Percentiles rank a stretch among this genome's conserved stretches.
These are phyloP conservation scores for Sporisorium iseilematis-ciliati DNA, from an alignment of 1,284 basidiomycete species.

Conservation along the genomic window DNA sequence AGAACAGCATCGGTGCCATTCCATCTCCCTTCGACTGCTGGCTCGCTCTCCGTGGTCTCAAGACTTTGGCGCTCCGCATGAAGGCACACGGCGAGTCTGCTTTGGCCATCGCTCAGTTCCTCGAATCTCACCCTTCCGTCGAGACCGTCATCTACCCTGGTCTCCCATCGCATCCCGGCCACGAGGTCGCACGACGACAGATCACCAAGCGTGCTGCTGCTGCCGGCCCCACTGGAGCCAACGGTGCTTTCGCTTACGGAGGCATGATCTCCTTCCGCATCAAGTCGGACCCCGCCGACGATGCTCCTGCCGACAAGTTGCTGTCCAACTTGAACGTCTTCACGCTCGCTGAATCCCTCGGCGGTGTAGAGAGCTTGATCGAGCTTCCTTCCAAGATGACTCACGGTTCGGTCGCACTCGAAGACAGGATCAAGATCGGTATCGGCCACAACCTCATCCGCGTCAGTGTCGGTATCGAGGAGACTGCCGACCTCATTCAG, in stretches of 20 bases:
- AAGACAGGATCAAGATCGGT: slow-evolving; percentile 62
- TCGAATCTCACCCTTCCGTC: slow-evolving; percentile 75
- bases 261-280: slow-evolving; percentile 73
- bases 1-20: slow-evolving; percentile 89
- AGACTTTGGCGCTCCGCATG: slow-evolving; percentile 79
- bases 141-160: slow-evolving; percentile 89
- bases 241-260: slow-evolving; percentile 63
- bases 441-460: slow-evolving; percentile 86
- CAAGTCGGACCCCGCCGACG: slow-evolving; percentile 53
- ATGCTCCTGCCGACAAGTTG: slow-evolving; percentile 77
- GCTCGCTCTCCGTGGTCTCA: slow-evolving; percentile 89
- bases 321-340: slow-evolving; percentile 80
- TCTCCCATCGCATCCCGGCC: slow-evolving; percentile 60
- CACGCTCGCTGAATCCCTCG: slow-evolving; percentile 87
- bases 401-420: slow-evolving; percentile 79
- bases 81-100: slow-evolving; percentile 87
- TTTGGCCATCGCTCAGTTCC: slow-evolving; percentile 78
- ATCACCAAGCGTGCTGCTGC: slow-evolving; percentile 56
- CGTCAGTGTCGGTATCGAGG: slow-evolving; percentile 89
- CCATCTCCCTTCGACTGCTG: slow-evolving; percentile 90
- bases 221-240: slow-evolving; percentile 12
- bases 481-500: slow-evolving; percentile 81
- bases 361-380: slow-evolving; percentile 90
- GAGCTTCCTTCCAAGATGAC: slow-evolving; percentile 74
- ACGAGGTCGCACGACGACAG: slow-evolving; percentile 56